These are phyloP conservation scores for Pseudopyrenochaeta lycopersici DNA, from an alignment of 2,329 filamentous ascomycete genomes.

Conservation along the genomic window DNA sequence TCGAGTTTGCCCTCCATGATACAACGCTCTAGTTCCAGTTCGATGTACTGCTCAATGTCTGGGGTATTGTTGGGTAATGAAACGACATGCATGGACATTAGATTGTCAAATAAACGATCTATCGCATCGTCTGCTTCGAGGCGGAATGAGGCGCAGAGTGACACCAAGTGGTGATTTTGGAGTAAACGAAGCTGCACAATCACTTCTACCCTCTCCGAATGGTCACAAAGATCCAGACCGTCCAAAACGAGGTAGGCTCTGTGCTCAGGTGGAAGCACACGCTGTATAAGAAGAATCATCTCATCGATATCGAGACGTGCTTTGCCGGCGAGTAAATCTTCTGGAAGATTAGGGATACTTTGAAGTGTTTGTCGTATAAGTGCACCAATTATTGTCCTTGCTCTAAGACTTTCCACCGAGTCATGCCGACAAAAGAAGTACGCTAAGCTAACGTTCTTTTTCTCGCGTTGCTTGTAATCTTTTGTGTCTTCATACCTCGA, in stretches of 20 bases:
- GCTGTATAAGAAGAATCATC: slow-evolving; percentile 18
- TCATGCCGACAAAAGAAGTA: slow-evolving; percentile 40
- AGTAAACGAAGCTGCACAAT: slow-evolving; percentile 25
- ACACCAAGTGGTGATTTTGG: slow-evolving; percentile 25
- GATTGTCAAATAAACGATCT: slow-evolving; percentile 6
- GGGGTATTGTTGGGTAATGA: slow-evolving; percentile 30
- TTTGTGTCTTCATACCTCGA: too few relatives aligned
- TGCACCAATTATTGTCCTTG: slow-evolving; percentile 32
- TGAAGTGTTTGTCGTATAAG: slow-evolving; percentile 49
- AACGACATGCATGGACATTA: slow-evolving; percentile 5
- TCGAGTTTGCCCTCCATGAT: slow-evolving; percentile 22
- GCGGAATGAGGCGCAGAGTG: slow-evolving; percentile 32
- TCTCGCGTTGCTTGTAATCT: not conserved
- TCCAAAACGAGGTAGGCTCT: slow-evolving; percentile 45
- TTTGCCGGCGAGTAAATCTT: too few relatives aligned
- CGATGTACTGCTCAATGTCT: slow-evolving; percentile 34
- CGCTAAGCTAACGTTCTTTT: slow-evolving; percentile 10
- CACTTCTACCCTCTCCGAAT: slow-evolving; percentile 17
- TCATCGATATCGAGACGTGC: too few relatives aligned
- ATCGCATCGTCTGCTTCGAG: slow-evolving; percentile 22
- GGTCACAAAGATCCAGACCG: slow-evolving; percentile 46
- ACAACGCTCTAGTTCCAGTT: slow-evolving; percentile 32
- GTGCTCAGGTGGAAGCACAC: slow-evolving; percentile 17
- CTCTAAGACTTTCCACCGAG: slow-evolving; percentile 27
- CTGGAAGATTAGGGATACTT: slow-evolving; percentile 2